Evolutionary conservation across 1,284 basidiomycete species (phyloP), one percentile per base, ranked within the genome.

Genomic region (Porodaedalea pini): DNA sequence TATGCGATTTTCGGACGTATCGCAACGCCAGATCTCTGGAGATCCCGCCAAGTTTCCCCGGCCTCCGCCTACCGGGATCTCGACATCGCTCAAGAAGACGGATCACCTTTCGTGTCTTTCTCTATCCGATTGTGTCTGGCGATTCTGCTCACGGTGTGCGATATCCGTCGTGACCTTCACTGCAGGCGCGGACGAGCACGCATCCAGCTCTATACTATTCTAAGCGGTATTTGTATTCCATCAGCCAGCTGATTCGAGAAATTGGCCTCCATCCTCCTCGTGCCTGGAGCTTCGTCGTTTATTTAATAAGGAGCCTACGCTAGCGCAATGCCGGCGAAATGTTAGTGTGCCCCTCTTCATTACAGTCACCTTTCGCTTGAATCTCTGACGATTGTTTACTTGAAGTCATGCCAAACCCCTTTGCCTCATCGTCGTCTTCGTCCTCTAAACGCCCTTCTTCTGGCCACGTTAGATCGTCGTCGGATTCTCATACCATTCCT

Each of bases 221-320:
- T 13, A 19, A 41, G 7, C 19, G 10, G 45, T 29, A 13, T 19
- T 19, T 25, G 45, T 32, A 32, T 47, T 31, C 29, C 25, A 56
- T 56, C 37, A 51, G 32, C 47, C 47, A 43, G 37, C 37, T 51
- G 48, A 56, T 56, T 56, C 32, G 19, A 27, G 43, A 29, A 21
- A 44, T 54, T 31, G 17, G 23, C 37, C 54, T 49, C 7, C 32
- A 34, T 56, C 31, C 37, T 40, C 5, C 11, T 21, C 27, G 55
- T 56, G 55, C 55, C 48, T 56, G 55, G 47, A 44, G 25, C 32
- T 51, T 31, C 10, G 19, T 21, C 27, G 17, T 43, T 43, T 43
- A 50, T 51, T 41, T 45, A 34, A 45, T 34, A n/a, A 23, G 7
- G 29, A 41, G 32, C 27, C 7, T 40, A 36, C 11, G 27, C 21